Percentiles rank a stretch among this genome's conserved stretches.
These are phyloP conservation scores for Pythium chondricola DNA, from an alignment of 352 stramenopile species.

Conservation along the genomic window DNA sequence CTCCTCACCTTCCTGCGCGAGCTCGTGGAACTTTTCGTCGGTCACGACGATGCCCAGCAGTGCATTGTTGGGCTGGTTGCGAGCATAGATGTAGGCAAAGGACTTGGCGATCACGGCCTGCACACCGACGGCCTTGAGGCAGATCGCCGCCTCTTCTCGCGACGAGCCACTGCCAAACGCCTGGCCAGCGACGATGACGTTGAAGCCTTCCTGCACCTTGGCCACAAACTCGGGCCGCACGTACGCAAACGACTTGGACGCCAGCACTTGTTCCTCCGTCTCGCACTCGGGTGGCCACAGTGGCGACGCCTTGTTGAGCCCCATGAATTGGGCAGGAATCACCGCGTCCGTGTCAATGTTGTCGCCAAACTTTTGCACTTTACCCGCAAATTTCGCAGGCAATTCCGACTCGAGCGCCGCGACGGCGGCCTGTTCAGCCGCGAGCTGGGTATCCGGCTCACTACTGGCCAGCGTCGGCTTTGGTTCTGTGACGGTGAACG, in stretches of 20 bases:
- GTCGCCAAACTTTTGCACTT: constrained; percentile 70
- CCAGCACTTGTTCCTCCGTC: constrained; percentile 73
- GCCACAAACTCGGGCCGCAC: constrained; percentile 69
- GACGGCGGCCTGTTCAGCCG: constrained; percentile 48
- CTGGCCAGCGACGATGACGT: constrained; percentile 73
- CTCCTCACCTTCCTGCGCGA: constrained; percentile 54
- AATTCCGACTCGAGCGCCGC: constrained; percentile 47
- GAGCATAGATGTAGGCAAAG: constrained; percentile 83
- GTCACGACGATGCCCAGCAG: constrained; percentile 77
- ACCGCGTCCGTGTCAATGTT: constrained; percentile 80
- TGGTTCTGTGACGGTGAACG: constrained; percentile 40
- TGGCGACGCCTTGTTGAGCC: constrained; percentile 69
- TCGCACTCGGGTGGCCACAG: constrained; percentile 75
- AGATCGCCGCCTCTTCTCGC: constrained; percentile 73
- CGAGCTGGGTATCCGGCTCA: constrained; percentile 27
- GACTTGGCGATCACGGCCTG: constrained; percentile 82
- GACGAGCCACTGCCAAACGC: constrained; percentile 76
- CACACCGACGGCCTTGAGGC: constrained; percentile 71
- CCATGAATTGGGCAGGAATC: constrained; percentile 81
- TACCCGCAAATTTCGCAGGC: constrained; percentile 51
- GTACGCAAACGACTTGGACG: constrained; percentile 77
- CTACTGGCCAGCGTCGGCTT: constrained; percentile 31
- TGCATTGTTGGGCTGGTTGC: constrained; percentile 82
- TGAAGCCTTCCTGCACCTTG: constrained; percentile 64
- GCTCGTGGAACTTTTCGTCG: constrained; percentile 72